Conservation (phyloP, 306 rosid species). For the Castanea crenata region DNA sequence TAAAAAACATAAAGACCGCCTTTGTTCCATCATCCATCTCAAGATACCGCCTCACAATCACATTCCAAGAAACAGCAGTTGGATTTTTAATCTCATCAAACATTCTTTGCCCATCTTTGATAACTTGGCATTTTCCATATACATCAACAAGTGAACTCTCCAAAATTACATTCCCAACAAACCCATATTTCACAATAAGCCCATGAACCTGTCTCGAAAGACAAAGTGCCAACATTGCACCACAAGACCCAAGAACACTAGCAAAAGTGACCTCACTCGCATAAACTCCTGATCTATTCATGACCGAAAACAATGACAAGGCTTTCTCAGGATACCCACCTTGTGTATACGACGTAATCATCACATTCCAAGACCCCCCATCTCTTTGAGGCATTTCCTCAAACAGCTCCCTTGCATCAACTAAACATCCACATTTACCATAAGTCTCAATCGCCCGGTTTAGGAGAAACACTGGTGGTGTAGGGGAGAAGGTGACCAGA, state of each 20-base stretch:
- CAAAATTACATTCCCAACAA: slow-evolving; percentile 48
- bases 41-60: slow-evolving; percentile 69
- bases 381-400: slow-evolving; percentile 77
- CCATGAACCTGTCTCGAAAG: slow-evolving; percentile 61
- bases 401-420: slow-evolving; percentile 63
- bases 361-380: slow-evolving; percentile 75
- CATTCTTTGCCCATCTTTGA: slow-evolving; percentile 51
- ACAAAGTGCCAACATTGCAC: slow-evolving; percentile 28
- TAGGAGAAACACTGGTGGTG: slow-evolving; percentile 57
- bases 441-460: slow-evolving; percentile 73
- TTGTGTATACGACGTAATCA: slow-evolving; percentile 49
- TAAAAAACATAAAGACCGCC: slow-evolving; percentile 52
- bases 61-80: slow-evolving; percentile 79
- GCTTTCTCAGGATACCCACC: slow-evolving; percentile 36
- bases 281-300: slow-evolving; percentile 40
- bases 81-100: slow-evolving; percentile 57
- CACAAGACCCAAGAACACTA: slow-evolving; percentile 57
- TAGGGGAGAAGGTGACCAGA: slow-evolving; percentile 47
- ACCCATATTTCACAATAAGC: slow-evolving; percentile 47
- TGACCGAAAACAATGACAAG: slow-evolving; percentile 27
- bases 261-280: slow-evolving; percentile 59
- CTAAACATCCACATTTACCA: slow-evolving; percentile 54
- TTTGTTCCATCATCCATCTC: slow-evolving; percentile 54
- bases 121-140: slow-evolving; percentile 57
- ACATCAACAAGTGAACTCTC: slow-evolving; percentile 75